Evolutionary conservation across 2,329 filamentous ascomycete genomes (phyloP), one percentile per base, ranked within the genome.

Genomic region (Talaromyces sp.): DNA sequence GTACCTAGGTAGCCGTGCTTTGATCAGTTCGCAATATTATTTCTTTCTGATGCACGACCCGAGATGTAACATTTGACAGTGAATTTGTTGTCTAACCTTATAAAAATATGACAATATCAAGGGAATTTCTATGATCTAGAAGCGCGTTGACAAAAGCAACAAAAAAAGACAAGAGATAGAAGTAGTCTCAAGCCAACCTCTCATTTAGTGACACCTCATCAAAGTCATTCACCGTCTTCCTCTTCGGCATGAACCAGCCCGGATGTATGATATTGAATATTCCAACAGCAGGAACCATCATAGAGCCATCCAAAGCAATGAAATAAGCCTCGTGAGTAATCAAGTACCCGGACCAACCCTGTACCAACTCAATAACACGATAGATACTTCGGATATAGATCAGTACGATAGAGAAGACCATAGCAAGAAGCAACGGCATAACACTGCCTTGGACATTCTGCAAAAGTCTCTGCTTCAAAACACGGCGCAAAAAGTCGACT

Each of bases 291-390:
- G 79, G 63, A 11, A 81, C 73, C 79, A 85, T 84, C 71, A 82
- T 78, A 2, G 76, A 75, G 2, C 80, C 82, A 67, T 85, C 83
- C 2, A 85, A 73, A 5, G 75, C 81, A 65, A 84, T 77, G 65
- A 85, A 84, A 65, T 79, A 84, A 10, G 71, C 70, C 69, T 85
- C 78, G 5, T 80, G 79, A n/a, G 80, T 82, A 63, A 84, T 84
- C 57, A 84, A 70, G 50, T 81, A 81, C 0, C 83, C 83, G 6
- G 68, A 65, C 83, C 82, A 84, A 0, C 83, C 83, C 69, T 84
- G 75, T 19, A 77, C 72, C 61, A 85, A 72, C 69, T 84, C 83
- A 47, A 84, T 77, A 1, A 82, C 81, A 60, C 83, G 79, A 68
- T 84, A 85, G 43, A 84, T 79, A 65, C 78, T 82, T 54, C 83